A percentile compares a stretch with the other conserved stretches of the same genome.
Conservation (phyloP, 164 flowering plant genomes). For the Tetracentron sinense region DNA sequence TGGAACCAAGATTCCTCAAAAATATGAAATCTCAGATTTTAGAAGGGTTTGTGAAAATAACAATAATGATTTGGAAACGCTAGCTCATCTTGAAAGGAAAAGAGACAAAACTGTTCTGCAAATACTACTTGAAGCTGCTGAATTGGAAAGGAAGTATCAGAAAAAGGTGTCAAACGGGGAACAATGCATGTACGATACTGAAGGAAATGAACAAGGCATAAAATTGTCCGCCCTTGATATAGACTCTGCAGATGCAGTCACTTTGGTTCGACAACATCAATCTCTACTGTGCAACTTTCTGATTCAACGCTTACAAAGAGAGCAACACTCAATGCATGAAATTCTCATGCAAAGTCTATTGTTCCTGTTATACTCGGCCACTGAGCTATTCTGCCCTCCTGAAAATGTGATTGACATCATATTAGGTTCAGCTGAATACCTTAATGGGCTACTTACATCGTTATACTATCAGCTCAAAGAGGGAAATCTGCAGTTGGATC, state of each 20-base stretch:
- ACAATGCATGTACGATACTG: slow-evolving; percentile 22
- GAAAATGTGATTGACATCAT: slow-evolving; percentile 69
- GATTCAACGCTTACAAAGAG: slow-evolving; percentile 48
- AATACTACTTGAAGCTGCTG: slow-evolving; percentile 81
- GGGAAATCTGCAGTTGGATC: slow-evolving; percentile 42
- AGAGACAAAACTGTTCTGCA: slow-evolving; percentile 78
- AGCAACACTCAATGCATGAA: slow-evolving; percentile 71
- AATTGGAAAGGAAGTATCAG: slow-evolving; percentile 53
- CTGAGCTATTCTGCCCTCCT: slow-evolving; percentile 63
- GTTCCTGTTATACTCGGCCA: slow-evolving; percentile 63
- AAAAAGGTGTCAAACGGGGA: slow-evolving; percentile 28
- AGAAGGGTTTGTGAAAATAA: slow-evolving; percentile 31
- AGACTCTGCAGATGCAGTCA: slow-evolving; percentile 65
- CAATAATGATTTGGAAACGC: slow-evolving; percentile 36
- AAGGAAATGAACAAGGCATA: slow-evolving; percentile 36
- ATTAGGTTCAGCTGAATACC: slow-evolving; percentile 58
- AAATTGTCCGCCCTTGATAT: slow-evolving; percentile 46
- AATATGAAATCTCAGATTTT: slow-evolving; percentile 28
- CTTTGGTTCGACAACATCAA: slow-evolving; percentile 85
- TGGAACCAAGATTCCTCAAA: slow-evolving; percentile 16
- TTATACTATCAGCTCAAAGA: slow-evolving; percentile 54
- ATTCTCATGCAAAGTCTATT: slow-evolving; percentile 71
- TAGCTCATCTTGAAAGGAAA: slow-evolving; percentile 59
- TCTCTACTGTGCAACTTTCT: slow-evolving; percentile 64
- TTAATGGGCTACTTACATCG: slow-evolving; percentile 51